Base-by-base conservation (phyloP, 208 protist genomes). In the Tritrichomonas musculus region DNA sequence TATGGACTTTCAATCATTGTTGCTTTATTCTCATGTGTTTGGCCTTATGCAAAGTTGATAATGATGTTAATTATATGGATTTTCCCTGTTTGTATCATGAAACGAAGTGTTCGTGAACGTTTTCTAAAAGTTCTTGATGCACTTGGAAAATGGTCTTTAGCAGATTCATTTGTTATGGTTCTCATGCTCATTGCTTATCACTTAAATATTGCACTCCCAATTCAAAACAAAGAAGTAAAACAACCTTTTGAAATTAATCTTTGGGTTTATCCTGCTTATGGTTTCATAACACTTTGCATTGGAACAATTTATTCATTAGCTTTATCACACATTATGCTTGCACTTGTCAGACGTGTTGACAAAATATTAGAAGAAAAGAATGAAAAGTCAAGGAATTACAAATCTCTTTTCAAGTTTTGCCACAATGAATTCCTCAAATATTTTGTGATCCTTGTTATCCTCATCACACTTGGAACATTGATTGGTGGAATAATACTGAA, bases 11-110 rank as follows among this genome's bases (percentile, higher is more conserved):
- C 97, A 11, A 69, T 98, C 5, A 94, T 97, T 64, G 96, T 98
- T 22, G 96, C 97, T 17, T 1, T 98, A 14, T 98, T 98, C 94
- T 98, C 97, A n/a, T 97, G 97, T 8, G 84, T 96, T 30, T 98
- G 98, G 96, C 97, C 98, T 1, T 99, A 98, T 94, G 77, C 97
- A 55, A 98, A 98, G 95, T 95, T 98, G 13, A n/a, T 96, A n/a
- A 80, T 97, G 73, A 93, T 97, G 94, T 64, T 96, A 30, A 0
- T 93, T 13, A 72, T 73, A 30, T 97, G 96, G 96, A 94, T 97
- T 14, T 55, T 97, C 0, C 95, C 96, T 69, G 95, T 94, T 49
- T 95, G 93, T 30, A 84, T 97, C 17, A 93, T 97, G 41, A 55
- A 96, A 17, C 94, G 95, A n/a, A 93, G 94, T 20, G 94, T 94